Conservation (phyloP, 1,284 basidiomycete genomes). For the Boletellus dicymbophilus region DNA sequence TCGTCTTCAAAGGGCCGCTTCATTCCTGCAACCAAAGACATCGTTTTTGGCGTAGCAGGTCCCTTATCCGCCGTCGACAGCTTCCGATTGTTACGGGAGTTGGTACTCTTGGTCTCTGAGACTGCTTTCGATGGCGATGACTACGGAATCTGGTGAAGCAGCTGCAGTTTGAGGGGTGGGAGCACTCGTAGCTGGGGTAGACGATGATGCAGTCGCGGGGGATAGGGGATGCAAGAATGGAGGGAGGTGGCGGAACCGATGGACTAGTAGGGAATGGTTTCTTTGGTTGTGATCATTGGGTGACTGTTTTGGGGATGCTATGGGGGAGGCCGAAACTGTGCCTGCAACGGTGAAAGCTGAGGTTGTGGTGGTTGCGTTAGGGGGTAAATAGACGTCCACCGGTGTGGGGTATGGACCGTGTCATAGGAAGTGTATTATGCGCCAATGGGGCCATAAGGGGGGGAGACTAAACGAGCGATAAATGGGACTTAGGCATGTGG, state of each 20-base stretch:
- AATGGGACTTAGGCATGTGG: conserved; percentile 7
- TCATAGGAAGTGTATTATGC: conserved; percentile 19
- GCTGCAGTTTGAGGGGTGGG: conserved; percentile 55
- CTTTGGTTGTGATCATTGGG: conserved; percentile 19
- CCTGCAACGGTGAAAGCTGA: conserved; percentile 27
- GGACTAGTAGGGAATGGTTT: conserved; percentile 33
- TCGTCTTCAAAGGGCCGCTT: conserved; percentile 70
- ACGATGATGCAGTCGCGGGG: conserved; percentile 24
- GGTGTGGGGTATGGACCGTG: neutral
- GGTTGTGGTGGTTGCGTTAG: conserved; percentile 20
- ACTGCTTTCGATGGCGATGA: conserved; percentile 55
- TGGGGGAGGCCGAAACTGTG: conserved; percentile 13
- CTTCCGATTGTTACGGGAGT: conserved; percentile 44
- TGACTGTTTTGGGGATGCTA: conserved; percentile 14
- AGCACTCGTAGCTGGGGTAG: conserved; percentile 42
- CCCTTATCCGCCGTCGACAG: conserved; percentile 46
- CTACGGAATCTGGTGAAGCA: conserved; percentile 53
- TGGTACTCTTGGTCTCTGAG: conserved; percentile 42
- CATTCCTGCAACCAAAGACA: conserved; percentile 33
- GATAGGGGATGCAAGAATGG: conserved; percentile 38
- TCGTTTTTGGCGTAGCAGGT: conserved; percentile 34
- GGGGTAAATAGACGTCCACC: conserved; percentile 25
- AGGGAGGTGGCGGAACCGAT: conserved; percentile 19
- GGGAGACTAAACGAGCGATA: conserved; percentile 10
- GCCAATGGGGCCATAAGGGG: conserved; percentile 12